Evolutionary conservation across 2,329 filamentous ascomycete species (phyloP).

Genomic region (Blastomyces emzantsi): DNA sequence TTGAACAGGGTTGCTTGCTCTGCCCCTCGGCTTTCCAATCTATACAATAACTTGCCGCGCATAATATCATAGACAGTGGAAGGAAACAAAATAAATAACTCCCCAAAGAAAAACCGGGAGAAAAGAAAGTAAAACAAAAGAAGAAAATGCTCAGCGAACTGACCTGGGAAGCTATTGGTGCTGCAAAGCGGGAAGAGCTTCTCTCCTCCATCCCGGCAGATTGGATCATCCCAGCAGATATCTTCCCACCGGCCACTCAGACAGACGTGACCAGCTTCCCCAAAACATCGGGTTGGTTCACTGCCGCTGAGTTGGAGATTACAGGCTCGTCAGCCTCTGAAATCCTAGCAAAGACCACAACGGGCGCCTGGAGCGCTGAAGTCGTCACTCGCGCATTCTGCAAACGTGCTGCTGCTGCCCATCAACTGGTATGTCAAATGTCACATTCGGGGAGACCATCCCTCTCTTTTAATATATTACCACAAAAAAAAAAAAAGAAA

Average conservation of each 20-base stretch:
- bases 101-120: background rate
- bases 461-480: background rate
- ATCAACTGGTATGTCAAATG: constrained; percentile 21
- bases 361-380: constrained; percentile 17
- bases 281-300: constrained; percentile 17
- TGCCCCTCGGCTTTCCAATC: background rate
- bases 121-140: background rate
- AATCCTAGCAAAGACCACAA: constrained; percentile 15
- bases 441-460: background rate
- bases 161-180: constrained; percentile 27
- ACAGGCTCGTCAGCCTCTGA: constrained; percentile 12
- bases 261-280: constrained; percentile 15
- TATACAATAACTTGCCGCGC: background rate
- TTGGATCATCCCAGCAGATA: constrained; percentile 29
- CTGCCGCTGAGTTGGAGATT: constrained; percentile 14
- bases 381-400: constrained; percentile 28
- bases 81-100: background rate
- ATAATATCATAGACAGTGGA: background rate
- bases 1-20: background rate
- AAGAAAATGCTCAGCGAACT: constrained; percentile 12
- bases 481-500: no score
- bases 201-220: constrained; percentile 31
- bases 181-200: constrained; percentile 33
- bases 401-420: constrained; percentile 32
- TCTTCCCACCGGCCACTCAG: constrained; percentile 14